Evolutionary conservation across 2,329 filamentous ascomycete species (phyloP).

Genomic region (Ceratocystis cacaofunesta): DNA sequence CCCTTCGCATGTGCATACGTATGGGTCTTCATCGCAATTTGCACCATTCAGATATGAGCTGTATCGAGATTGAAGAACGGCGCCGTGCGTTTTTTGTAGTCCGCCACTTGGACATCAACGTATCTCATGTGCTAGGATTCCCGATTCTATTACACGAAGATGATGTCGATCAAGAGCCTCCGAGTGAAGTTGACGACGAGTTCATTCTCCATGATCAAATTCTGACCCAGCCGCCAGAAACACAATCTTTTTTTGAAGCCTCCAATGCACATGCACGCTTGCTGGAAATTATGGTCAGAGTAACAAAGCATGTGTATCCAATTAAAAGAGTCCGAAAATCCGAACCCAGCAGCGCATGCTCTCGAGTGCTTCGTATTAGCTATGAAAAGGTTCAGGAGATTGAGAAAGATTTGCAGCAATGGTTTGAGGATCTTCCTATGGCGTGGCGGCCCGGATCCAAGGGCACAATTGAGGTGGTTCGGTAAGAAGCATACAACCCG

Average conservation of each 20-base stretch:
- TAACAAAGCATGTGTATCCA: constrained; percentile 50
- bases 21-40: constrained; percentile 66
- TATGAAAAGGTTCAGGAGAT: constrained; percentile 49
- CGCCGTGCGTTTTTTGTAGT: constrained; percentile 53
- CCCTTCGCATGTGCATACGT: constrained; percentile 57
- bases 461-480: constrained; percentile 55
- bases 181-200: constrained; percentile 51
- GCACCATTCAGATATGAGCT: constrained; percentile 44
- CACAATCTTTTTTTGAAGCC: constrained; percentile 45
- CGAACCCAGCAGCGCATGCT: constrained; percentile 31
- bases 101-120: constrained; percentile 55
- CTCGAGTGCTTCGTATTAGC: constrained; percentile 39
- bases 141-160: constrained; percentile 48
- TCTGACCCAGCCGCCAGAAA: constrained; percentile 37
- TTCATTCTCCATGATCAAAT: constrained; percentile 48
- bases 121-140: constrained; percentile 52
- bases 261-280: constrained; percentile 51
- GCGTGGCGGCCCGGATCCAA: constrained; percentile 68
- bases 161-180: constrained; percentile 52
- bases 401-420: constrained; percentile 46
- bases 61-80: constrained; percentile 49
- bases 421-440: constrained; percentile 54
- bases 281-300: constrained; percentile 48
- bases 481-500: constrained; percentile 38
- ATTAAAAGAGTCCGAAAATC: constrained; percentile 21